Conservation (phyloP, 2,329 filamentous ascomycete species). For the Cryphonectria carpinicola region DNA sequence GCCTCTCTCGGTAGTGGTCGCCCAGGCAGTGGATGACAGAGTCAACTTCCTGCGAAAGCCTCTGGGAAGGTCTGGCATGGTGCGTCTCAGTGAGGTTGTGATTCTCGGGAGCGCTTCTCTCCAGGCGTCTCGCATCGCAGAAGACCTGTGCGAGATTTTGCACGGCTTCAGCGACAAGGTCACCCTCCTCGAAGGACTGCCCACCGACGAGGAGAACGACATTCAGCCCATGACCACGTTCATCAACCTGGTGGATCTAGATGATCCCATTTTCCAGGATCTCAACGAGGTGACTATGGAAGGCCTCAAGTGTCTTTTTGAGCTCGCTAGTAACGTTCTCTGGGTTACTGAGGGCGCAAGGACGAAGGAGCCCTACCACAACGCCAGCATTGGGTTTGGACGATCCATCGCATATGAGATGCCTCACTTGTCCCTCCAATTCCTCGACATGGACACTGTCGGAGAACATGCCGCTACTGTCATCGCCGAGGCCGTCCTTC, state of each 20-base stretch:
- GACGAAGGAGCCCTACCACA: constrained; percentile 31
- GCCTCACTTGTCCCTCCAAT: constrained; percentile 31
- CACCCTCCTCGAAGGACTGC: constrained; percentile 27
- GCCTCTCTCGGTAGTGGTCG: constrained; percentile 27
- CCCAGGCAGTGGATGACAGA: constrained; percentile 29
- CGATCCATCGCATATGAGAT: constrained; percentile 30
- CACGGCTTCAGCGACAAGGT: constrained; percentile 2
- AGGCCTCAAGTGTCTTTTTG: constrained; percentile 31
- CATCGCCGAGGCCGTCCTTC: constrained; percentile 27
- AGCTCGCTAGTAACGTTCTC: constrained; percentile 26
- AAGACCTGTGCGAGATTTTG: neutral
- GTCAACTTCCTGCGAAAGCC: constrained; percentile 15
- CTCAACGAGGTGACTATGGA: constrained; percentile 26
- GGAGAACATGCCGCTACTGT: constrained; percentile 15
- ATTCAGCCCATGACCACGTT: constrained; percentile 3
- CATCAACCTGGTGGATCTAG: constrained; percentile 34
- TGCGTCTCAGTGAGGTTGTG: neutral
- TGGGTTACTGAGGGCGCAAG: constrained; percentile 35
- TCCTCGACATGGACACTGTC: constrained; percentile 31
- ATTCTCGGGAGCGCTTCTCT: neutral
- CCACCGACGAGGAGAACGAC: neutral
- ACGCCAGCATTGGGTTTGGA: constrained; percentile 34
- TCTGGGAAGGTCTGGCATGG: neutral
- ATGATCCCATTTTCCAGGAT: constrained; percentile 34
- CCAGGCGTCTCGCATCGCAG: neutral